Base-by-base conservation (phyloP, 163 green algal species). In the Chloromonas sp. region DNA sequence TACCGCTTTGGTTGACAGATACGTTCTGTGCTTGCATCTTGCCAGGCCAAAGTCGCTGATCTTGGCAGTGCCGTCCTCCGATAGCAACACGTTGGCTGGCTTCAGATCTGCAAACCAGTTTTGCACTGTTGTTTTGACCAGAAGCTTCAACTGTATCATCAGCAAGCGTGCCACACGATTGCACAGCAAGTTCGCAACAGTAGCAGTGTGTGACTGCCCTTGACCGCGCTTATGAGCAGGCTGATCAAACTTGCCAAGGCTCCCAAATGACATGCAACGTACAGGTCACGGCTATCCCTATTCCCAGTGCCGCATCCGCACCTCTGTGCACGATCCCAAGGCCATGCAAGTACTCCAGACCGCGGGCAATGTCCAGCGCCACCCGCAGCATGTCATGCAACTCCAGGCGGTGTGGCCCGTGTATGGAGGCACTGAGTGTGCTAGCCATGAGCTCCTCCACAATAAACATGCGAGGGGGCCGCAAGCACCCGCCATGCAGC, bases 41-140 rank as follows among this genome's bases (percentile, higher is more conserved):
- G 87, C 87, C 59, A 92, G 71, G 0, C 89, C 89, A 83, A 94
- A 93, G 81, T 94, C 91, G 0, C 85, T 85, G 13, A 94, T 88
- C 85, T 93, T 93, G 74, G 90, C 90, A 36, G 70, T 89, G 1
- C 88, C 84, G 0, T 87, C 71, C 59, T 84, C 78, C 14, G 88
- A 85, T 61, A 94, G 79, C 71, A 94, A 79, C 58, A 94, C 89
- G 85, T 94, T 94, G 60, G 84, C 84, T 3, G 91, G 91, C 84
- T 93, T 92, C 59, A 90, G 83, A 61, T 89, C 86, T 81, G 82
- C 57, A 61, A 5, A 60, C 59, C 66, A 74, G 66, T 74, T 11
- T 15, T 11, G 11, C 66, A 74, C 66, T 11, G 5, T 11, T 74
- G 66, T 74, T 74, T 11, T 74, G 66, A 15, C 5, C 66, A 74